A percentile compares a stretch with the other conserved stretches of the same genome.
Evolutionary conservation across 495 filamentous ascomycete genomes (phyloP).

Genomic region (Daldinia caldariorum): DNA sequence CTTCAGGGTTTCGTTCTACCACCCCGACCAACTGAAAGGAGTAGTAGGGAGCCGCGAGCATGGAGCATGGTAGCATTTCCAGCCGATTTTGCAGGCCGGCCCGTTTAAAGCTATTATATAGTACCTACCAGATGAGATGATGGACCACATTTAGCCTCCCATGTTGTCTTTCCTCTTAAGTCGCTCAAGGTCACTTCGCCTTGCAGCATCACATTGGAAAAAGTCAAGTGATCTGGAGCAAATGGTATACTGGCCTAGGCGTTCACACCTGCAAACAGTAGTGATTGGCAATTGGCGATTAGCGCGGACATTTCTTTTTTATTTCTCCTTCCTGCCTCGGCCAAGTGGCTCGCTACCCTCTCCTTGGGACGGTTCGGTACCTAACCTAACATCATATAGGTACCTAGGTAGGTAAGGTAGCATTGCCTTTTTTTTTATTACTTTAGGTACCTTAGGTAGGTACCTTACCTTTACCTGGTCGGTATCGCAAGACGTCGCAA

Average conservation of each 20-base stretch:
- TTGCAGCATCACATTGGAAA: conserved; percentile 1
- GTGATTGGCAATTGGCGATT: conserved; percentile 2
- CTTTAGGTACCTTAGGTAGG: neutral
- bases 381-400: no score
- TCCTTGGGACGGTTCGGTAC: neutral
- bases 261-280: neutral
- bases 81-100: conserved; percentile 6
- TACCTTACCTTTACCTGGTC: no score
- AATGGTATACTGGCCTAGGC: neutral
- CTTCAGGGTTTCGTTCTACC: neutral
- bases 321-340: neutral
- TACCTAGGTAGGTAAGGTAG: no score
- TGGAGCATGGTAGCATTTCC: neutral
- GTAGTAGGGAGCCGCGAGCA: neutral
- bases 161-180: neutral
- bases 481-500: conserved; percentile 2
- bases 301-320: neutral
- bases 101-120: neutral
- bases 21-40: neutral
- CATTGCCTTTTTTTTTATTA: neutral
- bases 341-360: neutral
- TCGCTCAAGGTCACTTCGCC: neutral
- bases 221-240: conserved; percentile 1
- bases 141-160: neutral
- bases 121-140: neutral